Evolutionary conservation across 129 eudicot genomes (phyloP), one percentile per base, ranked within the genome.

Genomic region (Flaveria ramosissima): DNA sequence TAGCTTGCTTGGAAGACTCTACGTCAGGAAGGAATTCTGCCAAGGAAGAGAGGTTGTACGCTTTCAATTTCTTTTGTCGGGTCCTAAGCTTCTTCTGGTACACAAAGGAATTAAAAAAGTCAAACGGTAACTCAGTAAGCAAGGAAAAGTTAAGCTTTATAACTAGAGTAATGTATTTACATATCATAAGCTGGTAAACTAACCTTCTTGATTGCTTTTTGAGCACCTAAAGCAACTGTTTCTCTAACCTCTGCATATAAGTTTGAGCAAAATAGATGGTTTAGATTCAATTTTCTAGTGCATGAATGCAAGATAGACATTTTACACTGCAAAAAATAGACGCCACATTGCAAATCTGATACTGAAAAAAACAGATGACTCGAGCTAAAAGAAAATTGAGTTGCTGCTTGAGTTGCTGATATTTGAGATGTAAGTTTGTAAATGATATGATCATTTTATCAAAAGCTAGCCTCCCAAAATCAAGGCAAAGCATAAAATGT

Each of bases 21-120:
- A 84, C 6, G 9, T 90, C 95, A 8, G 98, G 96, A 32, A 93
- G 89, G 61, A 68, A 75, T 11, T 90, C 95, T 9, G 89, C 72
- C 27, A 92, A 88, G 64, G 92, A 42, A 52, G 92, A 81, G 23
- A 90, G 89, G 73, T 92, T 95, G 87, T 85, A 92, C 21, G 96
- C 96, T 83, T 86, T 88, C 64, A 90, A 61, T 78, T 85, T 92
- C 88, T 85, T 88, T 60, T 83, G 89, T 39, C 90, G 76, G 70
- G 75, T 81, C 43, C 92, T 72, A 32, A 74, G 74, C 74, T 75
- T 85, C 52, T 83, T 85, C 93, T 86, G 81, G 46, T 70, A 82
- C 21, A 65, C 21, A 73, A 70, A 2, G 75, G 68, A 9, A n/a
- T 5, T 4, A 20, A 13, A 45, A 45, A 30, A 21, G 3, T 39